A percentile compares a stretch with the other conserved stretches of the same genome.
Evolutionary conservation across 1,284 basidiomycete species (phyloP).

Genomic region (Rugosomyces carneus): DNA sequence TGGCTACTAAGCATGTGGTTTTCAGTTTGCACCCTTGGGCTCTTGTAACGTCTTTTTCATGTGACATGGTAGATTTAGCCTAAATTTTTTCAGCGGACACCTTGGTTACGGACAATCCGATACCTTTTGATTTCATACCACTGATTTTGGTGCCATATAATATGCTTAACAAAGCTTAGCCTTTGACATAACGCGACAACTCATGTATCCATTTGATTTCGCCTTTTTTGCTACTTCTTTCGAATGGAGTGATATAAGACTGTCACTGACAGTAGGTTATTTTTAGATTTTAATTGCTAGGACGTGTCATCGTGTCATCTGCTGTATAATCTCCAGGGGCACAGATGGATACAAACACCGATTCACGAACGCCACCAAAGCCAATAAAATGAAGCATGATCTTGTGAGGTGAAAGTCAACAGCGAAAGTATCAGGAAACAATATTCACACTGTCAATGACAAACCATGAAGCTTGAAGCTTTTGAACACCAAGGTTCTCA

Average conservation of each 20-base stretch:
- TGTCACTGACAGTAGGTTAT: no score
- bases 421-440: no score
- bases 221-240: not conserved
- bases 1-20: slow-evolving; percentile 21
- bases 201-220: slow-evolving; percentile 10
- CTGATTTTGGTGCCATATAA: slow-evolving; percentile 31
- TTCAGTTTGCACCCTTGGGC: slow-evolving; percentile 11
- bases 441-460: no score
- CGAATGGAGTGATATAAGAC: not conserved
- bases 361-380: no score
- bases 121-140: slow-evolving; percentile 27
- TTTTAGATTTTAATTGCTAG: no score
- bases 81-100: slow-evolving; percentile 19
- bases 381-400: no score
- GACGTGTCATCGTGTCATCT: no score
- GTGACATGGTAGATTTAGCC: slow-evolving; percentile 20
- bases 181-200: slow-evolving; percentile 16
- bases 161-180: slow-evolving; percentile 28
- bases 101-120: slow-evolving; percentile 24
- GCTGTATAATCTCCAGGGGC: no score
- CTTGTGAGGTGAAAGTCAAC: no score
- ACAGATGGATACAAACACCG: no score
- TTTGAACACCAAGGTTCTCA: no score
- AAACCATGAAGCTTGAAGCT: no score
- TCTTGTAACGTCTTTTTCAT: slow-evolving; percentile 19